Evolutionary conservation across 306 rosid genomes (phyloP), one percentile per base, ranked within the genome.

Genomic region (Cicer judaicum): DNA sequence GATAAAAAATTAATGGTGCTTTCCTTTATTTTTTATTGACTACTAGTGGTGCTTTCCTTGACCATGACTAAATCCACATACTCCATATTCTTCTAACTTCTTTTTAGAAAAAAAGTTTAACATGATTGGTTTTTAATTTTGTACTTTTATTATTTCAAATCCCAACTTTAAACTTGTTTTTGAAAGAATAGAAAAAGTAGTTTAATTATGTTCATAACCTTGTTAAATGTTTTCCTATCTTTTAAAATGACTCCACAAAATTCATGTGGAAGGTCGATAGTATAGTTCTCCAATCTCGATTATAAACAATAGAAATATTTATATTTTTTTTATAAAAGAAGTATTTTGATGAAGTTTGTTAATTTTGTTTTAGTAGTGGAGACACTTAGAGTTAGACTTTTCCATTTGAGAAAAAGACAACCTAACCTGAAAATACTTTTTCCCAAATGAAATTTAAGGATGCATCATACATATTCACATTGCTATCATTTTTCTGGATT

Each of bases 21-120:
- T 29, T 29, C 4, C 36, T 29, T 29, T 29, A 29, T 29, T 29
- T 29, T 29, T 29, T 29, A 29, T 29, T 29, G 5, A 29, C 36
- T 29, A 29, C 36, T 29, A 29, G 36, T 29, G 74, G 36, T 24
- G 70, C 68, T 60, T 69, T 68, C 63, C 47, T 78, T 69, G 81
- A 78, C 75, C 54, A 13, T 36, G 39, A 34, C 8, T 34, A 42
- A 38, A 67, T 56, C 52, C 56, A 10, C 62, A 54, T 60, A 60
- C 19, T 63, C 50, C 29, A 41, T 53, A 42, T 24, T 76, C 39
- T 21, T 15, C 55, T 10, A 55, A 39, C 63, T 10, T 15, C 52
- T 65, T 65, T 64, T 65, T 18, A 29, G 19, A 15, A 50, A 38
- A 14, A 36, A 6, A 4, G 24, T 16, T 21, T 42, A 53, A 14